These are phyloP conservation scores for Aechmea fasciata DNA, from an alignment of 176 grass and related monocot genomes.

Conservation along the genomic window DNA sequence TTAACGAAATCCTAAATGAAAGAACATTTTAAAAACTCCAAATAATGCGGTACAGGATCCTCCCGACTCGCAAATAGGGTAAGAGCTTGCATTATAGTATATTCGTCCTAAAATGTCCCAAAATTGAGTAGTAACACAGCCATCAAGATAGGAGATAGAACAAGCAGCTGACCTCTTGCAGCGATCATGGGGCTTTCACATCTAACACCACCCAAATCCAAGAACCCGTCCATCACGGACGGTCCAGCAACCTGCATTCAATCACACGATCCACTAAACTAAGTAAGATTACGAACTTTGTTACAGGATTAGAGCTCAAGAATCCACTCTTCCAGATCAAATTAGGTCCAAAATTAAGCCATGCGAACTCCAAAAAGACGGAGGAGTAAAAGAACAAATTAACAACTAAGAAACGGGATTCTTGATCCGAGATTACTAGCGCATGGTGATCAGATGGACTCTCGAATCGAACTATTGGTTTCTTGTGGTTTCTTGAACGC, in stretches of 20 bases:
- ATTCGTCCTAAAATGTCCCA: too few species aligned
- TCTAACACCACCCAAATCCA: constrained; percentile 23
- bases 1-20: too few species aligned
- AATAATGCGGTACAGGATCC: not conserved
- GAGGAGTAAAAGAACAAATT: not conserved
- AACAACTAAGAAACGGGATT: not conserved
- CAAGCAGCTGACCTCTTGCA: constrained; percentile 30
- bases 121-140: too few species aligned
- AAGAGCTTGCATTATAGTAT: not conserved
- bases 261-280: not conserved
- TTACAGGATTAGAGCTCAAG: not conserved
- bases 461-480: not conserved
- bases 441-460: not conserved
- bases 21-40: too few species aligned
- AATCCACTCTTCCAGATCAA: not conserved
- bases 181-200: constrained; percentile 43
- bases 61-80: not conserved
- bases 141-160: not conserved
- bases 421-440: not conserved
- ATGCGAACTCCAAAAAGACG: not conserved
- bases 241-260: constrained; percentile 25
- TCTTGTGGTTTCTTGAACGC: not conserved
- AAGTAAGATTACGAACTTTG: not conserved
- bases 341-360: not conserved
- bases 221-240: constrained; percentile 15